phyloP scores from a whole-genome alignment of 352 stramenopile species.

The Phytophthora parvispora region DNA sequence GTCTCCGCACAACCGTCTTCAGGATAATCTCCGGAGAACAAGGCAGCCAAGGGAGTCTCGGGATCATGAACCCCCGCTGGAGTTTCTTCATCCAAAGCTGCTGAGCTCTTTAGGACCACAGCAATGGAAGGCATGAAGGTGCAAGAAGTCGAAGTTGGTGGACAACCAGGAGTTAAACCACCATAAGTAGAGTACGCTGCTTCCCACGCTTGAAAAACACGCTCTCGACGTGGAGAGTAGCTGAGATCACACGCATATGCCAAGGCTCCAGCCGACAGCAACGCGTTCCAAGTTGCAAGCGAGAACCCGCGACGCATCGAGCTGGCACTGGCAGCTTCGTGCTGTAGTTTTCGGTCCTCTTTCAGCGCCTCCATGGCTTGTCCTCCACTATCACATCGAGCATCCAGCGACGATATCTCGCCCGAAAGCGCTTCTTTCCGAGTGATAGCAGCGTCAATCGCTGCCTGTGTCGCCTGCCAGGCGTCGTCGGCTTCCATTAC shows the following conservation, averaged over 20 bases:
- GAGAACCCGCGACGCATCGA: constrained; percentile 30
- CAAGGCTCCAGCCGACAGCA: constrained; percentile 54
- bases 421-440: constrained; percentile 35
- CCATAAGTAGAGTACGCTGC: constrained; percentile 28
- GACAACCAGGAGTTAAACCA: constrained; percentile 29
- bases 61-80: not conserved
- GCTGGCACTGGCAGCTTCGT: constrained; percentile 20
- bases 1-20: not conserved
- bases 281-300: constrained; percentile 61
- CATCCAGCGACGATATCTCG: constrained; percentile 43
- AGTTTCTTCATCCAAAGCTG: not conserved
- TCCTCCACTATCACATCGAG: constrained; percentile 39
- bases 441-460: constrained; percentile 32
- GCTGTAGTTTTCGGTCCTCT: constrained; percentile 40
- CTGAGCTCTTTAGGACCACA: constrained; percentile 22
- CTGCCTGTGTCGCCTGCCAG: constrained; percentile 30
- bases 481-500: constrained; percentile 59
- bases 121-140: constrained; percentile 28
- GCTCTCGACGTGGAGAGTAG: constrained; percentile 2
- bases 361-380: constrained; percentile 45
- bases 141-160: constrained; percentile 30
- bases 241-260: constrained; percentile 41
- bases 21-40: constrained; percentile 26
- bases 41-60: constrained; percentile 16
- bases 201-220: constrained; percentile 29